Base-by-base conservation (phyloP, 257 asterid species). In the Salvia splendens region DNA sequence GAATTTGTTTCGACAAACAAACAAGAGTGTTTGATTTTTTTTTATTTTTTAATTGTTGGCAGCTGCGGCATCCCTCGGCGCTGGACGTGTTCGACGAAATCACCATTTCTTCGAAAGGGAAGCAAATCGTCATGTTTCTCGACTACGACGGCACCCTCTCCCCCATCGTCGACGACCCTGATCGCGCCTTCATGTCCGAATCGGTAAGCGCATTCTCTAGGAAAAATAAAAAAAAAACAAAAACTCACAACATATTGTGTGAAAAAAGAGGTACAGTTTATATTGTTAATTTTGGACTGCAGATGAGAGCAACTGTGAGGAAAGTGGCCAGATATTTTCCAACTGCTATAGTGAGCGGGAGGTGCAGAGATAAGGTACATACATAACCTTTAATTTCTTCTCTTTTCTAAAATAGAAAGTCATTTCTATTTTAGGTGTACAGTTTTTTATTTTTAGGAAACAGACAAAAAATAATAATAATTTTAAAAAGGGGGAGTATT, bases 141-240 rank as follows among this genome's bases (percentile, higher is more conserved):
- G 98, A 92, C 73, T 92, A 92, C 52, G 98, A 92, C 57, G 98
- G 98, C 55, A 92, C 98, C 1, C 95, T 89, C 42, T 92, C 98
- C 0, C 98, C 98, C 58, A 92, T 92, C 8, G 98, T 92, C 1
- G 97, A 86, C 51, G 96, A 92, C 69, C 98, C 98, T 12, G 98
- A 92, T 75, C 84, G 80, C 9, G 98, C 98, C 78, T 89, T 84
- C 85, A 92, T 92, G 96, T 86, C 96, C 10, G 80, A 82, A 1
- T 74, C 89, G 75, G 98, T 92, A 12, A 64, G 89, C 68, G 9
- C 8, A 6, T 33, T 33, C 38, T 3, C 1, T 33, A 3, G 0
- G 6, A 6, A 48, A 48, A 30, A 5, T 11, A 32, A 16, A 9
- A 0, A 38, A 24, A 33, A 67, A 24, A 33, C 20, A 49, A 1